phyloP scores from a whole-genome alignment of 805 yeast genomes.

The Hanseniaspora mollemarum region DNA sequence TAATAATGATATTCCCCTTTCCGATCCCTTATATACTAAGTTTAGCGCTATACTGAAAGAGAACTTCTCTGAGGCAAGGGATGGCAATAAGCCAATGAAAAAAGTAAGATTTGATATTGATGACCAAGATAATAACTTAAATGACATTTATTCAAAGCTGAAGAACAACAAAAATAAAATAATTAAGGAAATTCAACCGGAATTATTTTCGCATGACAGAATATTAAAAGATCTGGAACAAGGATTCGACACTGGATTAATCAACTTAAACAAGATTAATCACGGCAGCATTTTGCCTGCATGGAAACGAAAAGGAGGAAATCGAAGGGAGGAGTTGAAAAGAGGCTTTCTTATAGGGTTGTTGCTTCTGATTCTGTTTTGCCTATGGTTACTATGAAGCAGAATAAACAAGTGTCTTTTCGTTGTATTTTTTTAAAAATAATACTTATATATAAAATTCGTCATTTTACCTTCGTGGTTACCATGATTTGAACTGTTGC shows the following conservation, averaged over 20 bases:
- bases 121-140: slow-evolving; percentile 7
- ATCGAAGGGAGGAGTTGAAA: slow-evolving; percentile 2
- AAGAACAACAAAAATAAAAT: slow-evolving; percentile 4
- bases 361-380: neutral
- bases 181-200: slow-evolving; percentile 11
- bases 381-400: slow-evolving; percentile 5
- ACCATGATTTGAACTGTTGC: slow-evolving; percentile 9
- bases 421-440: neutral
- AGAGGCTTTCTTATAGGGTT: neutral
- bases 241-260: slow-evolving; percentile 8
- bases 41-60: too few species aligned
- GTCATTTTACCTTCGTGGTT: neutral
- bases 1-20: too few species aligned
- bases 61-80: too few species aligned
- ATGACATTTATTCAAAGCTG: slow-evolving; percentile 4
- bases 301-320: slow-evolving; percentile 4
- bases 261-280: slow-evolving; percentile 11
- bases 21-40: too few species aligned
- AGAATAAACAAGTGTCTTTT: too few species aligned
- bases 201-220: neutral
- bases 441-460: neutral
- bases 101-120: slow-evolving; percentile 12
- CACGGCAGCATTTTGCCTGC: slow-evolving; percentile 8
- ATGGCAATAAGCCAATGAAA: neutral
- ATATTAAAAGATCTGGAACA: slow-evolving; percentile 8